phyloP scores from a whole-genome alignment of 495 filamentous ascomycete species.

The Hypomontagnella submonticulosa region DNA sequence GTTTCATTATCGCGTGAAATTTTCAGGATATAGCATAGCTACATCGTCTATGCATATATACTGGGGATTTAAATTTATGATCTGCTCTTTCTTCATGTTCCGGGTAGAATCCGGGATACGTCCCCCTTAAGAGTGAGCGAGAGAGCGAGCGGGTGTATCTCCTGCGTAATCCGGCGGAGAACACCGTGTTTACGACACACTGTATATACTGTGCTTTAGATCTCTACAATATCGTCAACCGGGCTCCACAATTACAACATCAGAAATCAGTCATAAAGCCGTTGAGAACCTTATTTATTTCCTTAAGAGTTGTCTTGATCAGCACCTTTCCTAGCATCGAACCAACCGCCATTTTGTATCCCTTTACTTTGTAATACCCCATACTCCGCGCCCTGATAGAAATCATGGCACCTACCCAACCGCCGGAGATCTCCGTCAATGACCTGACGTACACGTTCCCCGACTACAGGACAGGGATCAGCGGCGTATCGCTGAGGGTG shows the following conservation, averaged over 20 bases:
- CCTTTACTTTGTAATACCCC: too few relatives aligned
- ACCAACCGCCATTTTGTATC: too few relatives aligned
- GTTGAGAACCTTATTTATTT: background rate
- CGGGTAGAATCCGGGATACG: background rate
- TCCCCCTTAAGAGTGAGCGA: background rate
- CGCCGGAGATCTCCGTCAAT: constrained; percentile 68
- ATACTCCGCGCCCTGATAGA: too few relatives aligned
- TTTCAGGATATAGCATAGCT: too few relatives aligned
- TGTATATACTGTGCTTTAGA: constrained; percentile 30
- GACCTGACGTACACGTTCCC: constrained; percentile 90
- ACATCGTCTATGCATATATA: too few relatives aligned
- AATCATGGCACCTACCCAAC: constrained; percentile 16
- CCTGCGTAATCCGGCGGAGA: constrained; percentile 39
- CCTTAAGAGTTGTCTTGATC: background rate
- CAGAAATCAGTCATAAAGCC: constrained; percentile 18
- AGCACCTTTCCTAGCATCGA: background rate
- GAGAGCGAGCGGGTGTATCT: background rate
- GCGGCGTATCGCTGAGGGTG: constrained; percentile 75
- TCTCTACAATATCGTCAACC: constrained; percentile 16
- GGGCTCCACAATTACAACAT: constrained; percentile 24
- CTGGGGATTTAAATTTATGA: too few relatives aligned
- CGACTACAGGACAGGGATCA: constrained; percentile 78
- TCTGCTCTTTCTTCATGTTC: too few relatives aligned
- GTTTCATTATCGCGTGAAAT: too few relatives aligned
- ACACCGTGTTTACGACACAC: constrained; percentile 15